Evolutionary conservation across 2,329 filamentous ascomycete species (phyloP), one percentile per base, ranked within the genome.

Genomic region (Arthroderma sp.): DNA sequence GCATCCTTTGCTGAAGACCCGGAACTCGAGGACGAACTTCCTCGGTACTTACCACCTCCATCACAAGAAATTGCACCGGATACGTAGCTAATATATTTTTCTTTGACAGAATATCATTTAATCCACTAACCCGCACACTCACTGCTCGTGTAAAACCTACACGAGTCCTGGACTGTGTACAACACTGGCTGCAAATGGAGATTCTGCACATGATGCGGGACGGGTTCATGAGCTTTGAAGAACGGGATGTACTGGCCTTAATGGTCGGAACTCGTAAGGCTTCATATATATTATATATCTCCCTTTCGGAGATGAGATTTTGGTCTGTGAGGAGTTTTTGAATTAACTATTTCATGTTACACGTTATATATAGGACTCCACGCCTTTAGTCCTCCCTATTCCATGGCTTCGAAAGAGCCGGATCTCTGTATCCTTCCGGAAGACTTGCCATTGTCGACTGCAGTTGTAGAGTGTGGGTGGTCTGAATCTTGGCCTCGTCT

Each of bases 381-480:
- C n/a, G 29, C 32, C 15, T 42, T 45, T 45, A n/a, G 22, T 5
- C 28, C 38, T 36, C 44, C 38, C 4, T 42, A 45, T n/a, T 27
- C 43, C 8, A 6, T 22, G 27, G 37, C 38, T 29, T 29, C 29
- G n/a, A 49, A 49, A 46, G 40, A 49, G 28, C 47, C 47, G 15
- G 44, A 49, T 41, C 29, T 29, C 15, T 46, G 37, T 36, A 37
- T 49, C 11, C 40, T 40, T 29, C 40, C 40, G 10, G 31, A 39
- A 27, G 27, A 37, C 6, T 33, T 43, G 29, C 15, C 39, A 29
- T 29, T 49, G 27, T 43, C 47, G 41, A 46, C 40, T 36, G 31
- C 46, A 9, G 47, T 38, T 38, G 22, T 49, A 30, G 44, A 49
- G 34, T 31, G 40, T 8, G 44, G 47, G 28, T 46, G 44, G 40